Evolutionary conservation across 2,329 filamentous ascomycete genomes (phyloP), one percentile per base, ranked within the genome.

Genomic region (Nakataea oryzae): DNA sequence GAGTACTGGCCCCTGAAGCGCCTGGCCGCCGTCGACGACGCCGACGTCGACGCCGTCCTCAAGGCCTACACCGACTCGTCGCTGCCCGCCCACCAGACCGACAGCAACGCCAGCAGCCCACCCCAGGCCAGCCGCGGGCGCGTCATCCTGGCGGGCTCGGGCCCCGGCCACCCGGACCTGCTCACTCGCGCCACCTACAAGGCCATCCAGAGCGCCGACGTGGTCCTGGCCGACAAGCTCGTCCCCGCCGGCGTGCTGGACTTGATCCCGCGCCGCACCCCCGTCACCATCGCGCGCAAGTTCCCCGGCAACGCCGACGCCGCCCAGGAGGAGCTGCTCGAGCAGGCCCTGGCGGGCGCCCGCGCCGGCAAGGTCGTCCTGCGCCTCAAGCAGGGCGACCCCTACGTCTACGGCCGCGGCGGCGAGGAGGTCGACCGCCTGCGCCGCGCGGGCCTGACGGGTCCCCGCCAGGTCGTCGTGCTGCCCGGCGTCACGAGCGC

Each of bases 271-370:
- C 90, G 95, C 47, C 86, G 93, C 61, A 96, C 93, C 11, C 87
- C 89, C 12, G 88, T 97, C 14, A 86, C 91, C 69, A 99, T 99
- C 68, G 93, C 95, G 5, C 89, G 93, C 70, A 99, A 99, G 73
- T 99, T 99, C 75, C 95, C 95, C 0, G 95, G 95, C 27, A 97
- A 99, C 74, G 95, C 95, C 54, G 95, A 99, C 68, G 86, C 86
- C 57, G 95, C 95, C 0, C 95, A 99, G 72, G 86, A 93, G 70
- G 95, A 99, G 74, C 85, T 99, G 5, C 83, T 96, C 3, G 81
- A 86, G 61, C 82, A 91, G 68, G 95, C 91, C 0, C 79, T 96
- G 2, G 83, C 84, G 3, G 91, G 86, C 2, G 79, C 80, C 21
- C 71, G 69, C 6, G 74, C 75, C 26, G 95, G 95, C 14, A 86